Evolutionary conservation across 805 yeast species (phyloP), one percentile per base, ranked within the genome.

Genomic region (Hanseniaspora lachancei): DNA sequence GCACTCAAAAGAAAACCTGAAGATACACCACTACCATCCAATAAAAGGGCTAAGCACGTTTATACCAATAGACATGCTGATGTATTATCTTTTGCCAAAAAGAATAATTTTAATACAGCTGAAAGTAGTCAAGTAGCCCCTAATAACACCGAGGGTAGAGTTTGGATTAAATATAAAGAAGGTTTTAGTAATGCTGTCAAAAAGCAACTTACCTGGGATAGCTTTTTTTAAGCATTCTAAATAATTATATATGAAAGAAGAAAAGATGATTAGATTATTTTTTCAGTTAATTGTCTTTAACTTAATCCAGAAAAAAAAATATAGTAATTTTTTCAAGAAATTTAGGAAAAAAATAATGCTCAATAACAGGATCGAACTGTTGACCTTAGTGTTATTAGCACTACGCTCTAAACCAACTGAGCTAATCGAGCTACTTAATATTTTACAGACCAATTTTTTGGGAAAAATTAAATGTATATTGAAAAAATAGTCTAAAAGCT

Each of bases 101-200:
- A 24, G 18, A 32, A 35, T 5, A 38, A 53, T 15, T 3, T 46
- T 23, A 23, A 44, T 34, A 20, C 15, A 35, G 20, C 20, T 27
- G 36, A 34, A n/a, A 65, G 36, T 61, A 21, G 6, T n/a, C 32
- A 13, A 3, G 2, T 12, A 9, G 3, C 24, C 3, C 3, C 12
- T 2, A 24, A n/a, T 55, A 58, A 55, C 50, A 68, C 61, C 52
- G 70, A 59, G 43, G 63, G 67, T 34, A 70, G 79, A 62, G 74
- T 80, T 47, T 89, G 96, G 96, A 86, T 89, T n/a, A 87, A 84
- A 64, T 88, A 82, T 64, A 85, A 84, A 60, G 96, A 89, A 68
- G 97, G 97, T 0, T 89, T 84, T 63, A 85, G 95, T 5, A 84
- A 87, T 66, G 97, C 97, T 0, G 97, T 89, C 2, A 71, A 95